Conservation (phyloP, 2,329 filamentous ascomycete genomes). For the Epichloe brachyelytri region DNA sequence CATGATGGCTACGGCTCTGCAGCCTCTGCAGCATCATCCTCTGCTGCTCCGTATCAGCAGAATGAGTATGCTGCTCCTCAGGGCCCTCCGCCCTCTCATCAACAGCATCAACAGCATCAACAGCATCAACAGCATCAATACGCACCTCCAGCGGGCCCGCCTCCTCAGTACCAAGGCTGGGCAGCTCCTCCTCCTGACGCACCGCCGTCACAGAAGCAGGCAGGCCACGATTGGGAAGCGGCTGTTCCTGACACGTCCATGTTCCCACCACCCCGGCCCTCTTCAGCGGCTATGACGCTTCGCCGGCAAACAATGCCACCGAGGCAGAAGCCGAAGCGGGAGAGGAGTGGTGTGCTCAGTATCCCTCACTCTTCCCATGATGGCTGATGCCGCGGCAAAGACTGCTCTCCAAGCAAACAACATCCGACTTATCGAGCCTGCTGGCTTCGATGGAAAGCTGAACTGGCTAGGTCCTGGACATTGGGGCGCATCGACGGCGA, state of each 20-base stretch:
- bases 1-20: neutral
- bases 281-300: constrained; percentile 48
- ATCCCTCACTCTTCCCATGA: constrained; percentile 45
- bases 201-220: constrained; percentile 15
- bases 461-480: constrained; percentile 32
- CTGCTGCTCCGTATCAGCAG: constrained; percentile 11
- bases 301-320: constrained; percentile 57
- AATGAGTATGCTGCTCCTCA: constrained; percentile 11
- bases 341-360: constrained; percentile 49
- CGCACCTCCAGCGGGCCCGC: constrained; percentile 18
- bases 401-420: constrained; percentile 37
- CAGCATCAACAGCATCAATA: constrained; percentile 8
- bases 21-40: constrained; percentile 4
- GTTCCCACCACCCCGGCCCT: constrained; percentile 62
- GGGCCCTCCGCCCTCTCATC: constrained; percentile 19
- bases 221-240: constrained; percentile 55
- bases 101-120: constrained; percentile 3
- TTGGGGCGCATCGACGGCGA: constrained; percentile 33
- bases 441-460: constrained; percentile 34
- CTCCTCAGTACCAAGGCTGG: constrained; percentile 14
- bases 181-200: constrained; percentile 25
- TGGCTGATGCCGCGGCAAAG: constrained; percentile 31
- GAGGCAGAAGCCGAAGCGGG: constrained; percentile 50
- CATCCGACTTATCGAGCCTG: constrained; percentile 40
- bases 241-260: constrained; percentile 60